Base-by-base conservation (phyloP, 257 asterid genomes). In the Solanum infundibuliforme region DNA sequence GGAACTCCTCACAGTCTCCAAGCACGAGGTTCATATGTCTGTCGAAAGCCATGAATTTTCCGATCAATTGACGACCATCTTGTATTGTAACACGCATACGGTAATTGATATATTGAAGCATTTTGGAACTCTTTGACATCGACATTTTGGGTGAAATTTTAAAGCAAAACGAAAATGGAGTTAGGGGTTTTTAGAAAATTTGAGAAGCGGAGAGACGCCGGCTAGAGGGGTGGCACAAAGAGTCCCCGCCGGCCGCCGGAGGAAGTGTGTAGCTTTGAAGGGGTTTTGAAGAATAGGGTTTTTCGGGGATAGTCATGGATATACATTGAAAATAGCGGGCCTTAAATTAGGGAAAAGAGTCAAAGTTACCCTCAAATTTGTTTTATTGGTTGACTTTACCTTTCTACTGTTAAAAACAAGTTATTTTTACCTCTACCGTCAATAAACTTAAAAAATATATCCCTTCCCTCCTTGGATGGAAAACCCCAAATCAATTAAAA, bases 21-120 rank as follows among this genome's bases (percentile, higher is more conserved):
- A 96, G 95, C 7, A 96, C 99, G 87, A 95, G 95, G 83, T 95
- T 96, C 99, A 95, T 96, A 93, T 96, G 98, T 3, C 99, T 96
- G 87, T 96, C 99, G 92, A 96, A 95, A 4, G 98, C 99, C 99
- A 96, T 95, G 93, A 96, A 96, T 75, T 96, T 96, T 0, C 98
- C 99, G 89, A 96, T 91, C 71, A 96, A 90, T 79, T 96, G 98
- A 62, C 99, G 99, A 60, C 98, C 98, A 77, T 95, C 99, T 29
- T 94, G 97, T 91, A 96, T 96, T 83, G 98, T 96, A 43, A 96
- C 98, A 21, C 99, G 93, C 99, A 96, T 96, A 1, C 99, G 94
- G 93, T 96, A 96, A 79, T 95, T 95, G 87, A 96, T 96, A 94
- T 94, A 94, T 18, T 96, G 98, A 11, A 96, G 98, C 98, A 95